These are phyloP conservation scores for Candida mesenterica DNA, from an alignment of 1,139 yeast genomes.

Conservation along the genomic window DNA sequence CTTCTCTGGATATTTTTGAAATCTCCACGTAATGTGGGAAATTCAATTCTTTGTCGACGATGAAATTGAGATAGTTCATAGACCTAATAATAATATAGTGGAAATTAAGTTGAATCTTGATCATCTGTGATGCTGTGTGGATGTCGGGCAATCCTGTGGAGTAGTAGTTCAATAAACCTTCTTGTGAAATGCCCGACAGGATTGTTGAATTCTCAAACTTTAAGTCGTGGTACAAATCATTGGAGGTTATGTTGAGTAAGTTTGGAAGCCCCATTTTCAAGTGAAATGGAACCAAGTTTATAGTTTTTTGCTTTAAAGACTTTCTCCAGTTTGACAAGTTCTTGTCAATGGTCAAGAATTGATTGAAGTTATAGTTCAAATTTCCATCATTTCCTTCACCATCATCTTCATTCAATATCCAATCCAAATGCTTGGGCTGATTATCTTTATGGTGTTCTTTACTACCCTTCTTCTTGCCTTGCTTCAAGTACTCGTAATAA, in stretches of 20 bases:
- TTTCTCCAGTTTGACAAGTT: conserved; percentile 46
- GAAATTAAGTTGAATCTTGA: conserved; percentile 45
- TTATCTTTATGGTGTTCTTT: conserved; percentile 19
- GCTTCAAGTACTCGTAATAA: conserved; percentile 46
- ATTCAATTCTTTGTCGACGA: conserved; percentile 45
- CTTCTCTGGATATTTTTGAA: conserved; percentile 39
- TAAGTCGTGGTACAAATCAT: conserved; percentile 37
- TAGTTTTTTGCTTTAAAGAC: conserved; percentile 30
- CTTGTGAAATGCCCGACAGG: conserved; percentile 25
- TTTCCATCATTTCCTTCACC: conserved; percentile 54
- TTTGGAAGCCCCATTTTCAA: conserved; percentile 36
- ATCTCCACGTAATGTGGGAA: conserved; percentile 37
- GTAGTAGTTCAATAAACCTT: conserved; percentile 30
- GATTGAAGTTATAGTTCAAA: conserved; percentile 46
- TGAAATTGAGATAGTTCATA: conserved; percentile 46
- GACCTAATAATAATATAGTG: conserved; percentile 45
- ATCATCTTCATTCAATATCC: conserved; percentile 50
- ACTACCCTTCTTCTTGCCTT: conserved; percentile 21
- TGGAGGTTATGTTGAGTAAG: conserved; percentile 22
- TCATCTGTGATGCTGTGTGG: conserved; percentile 40
- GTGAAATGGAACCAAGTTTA: conserved; percentile 33
- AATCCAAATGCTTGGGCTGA: conserved; percentile 36
- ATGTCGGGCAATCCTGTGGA: conserved; percentile 40
- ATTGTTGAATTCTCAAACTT: conserved; percentile 11
- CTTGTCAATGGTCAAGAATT: conserved; percentile 44